Conservation (phyloP, 1,139 yeast genomes). For the Eremothecium cymbalariae region DNA sequence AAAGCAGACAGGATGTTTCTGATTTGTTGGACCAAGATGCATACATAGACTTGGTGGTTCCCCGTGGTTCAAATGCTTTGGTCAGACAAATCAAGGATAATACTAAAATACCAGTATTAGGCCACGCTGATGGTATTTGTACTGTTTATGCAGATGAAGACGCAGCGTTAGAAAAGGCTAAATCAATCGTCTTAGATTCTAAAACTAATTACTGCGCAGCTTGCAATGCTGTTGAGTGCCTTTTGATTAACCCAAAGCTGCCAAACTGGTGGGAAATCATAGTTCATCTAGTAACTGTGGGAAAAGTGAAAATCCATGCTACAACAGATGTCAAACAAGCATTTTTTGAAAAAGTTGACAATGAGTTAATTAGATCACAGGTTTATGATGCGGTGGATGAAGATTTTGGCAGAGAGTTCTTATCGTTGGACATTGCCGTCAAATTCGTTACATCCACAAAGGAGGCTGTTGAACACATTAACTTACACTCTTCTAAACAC, state of each 20-base stretch:
- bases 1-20: slow-evolving; percentile 82
- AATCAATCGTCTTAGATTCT: slow-evolving; percentile 67
- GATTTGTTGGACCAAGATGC: slow-evolving; percentile 77
- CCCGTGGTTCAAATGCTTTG: slow-evolving; percentile 89
- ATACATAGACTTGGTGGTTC: slow-evolving; percentile 90
- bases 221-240: slow-evolving; percentile 90
- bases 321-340: slow-evolving; percentile 42
- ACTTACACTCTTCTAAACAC: slow-evolving; percentile 87
- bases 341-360: slow-evolving; percentile 23
- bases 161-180: slow-evolving; percentile 71
- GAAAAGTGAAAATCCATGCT: slow-evolving; percentile 68
- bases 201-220: slow-evolving; percentile 98
- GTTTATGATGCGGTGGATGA: slow-evolving; percentile 42
- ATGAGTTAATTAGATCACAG: slow-evolving; percentile 23
- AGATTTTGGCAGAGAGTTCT: slow-evolving; percentile 76
- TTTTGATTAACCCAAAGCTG: slow-evolving; percentile 57
- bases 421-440: slow-evolving; percentile 76
- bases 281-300: slow-evolving; percentile 44
- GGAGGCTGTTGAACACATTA: slow-evolving; percentile 77
- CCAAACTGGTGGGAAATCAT: slow-evolving; percentile 38
- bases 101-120: slow-evolving; percentile 93
- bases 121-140: slow-evolving; percentile 98
- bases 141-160: slow-evolving; percentile 72
- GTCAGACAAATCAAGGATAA: slow-evolving; percentile 76
- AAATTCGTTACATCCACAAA: slow-evolving; percentile 49